Evolutionary conservation across 2,329 filamentous ascomycete species (phyloP), one percentile per base, ranked within the genome.

Genomic region (Sclerotinia trifoliorum): DNA sequence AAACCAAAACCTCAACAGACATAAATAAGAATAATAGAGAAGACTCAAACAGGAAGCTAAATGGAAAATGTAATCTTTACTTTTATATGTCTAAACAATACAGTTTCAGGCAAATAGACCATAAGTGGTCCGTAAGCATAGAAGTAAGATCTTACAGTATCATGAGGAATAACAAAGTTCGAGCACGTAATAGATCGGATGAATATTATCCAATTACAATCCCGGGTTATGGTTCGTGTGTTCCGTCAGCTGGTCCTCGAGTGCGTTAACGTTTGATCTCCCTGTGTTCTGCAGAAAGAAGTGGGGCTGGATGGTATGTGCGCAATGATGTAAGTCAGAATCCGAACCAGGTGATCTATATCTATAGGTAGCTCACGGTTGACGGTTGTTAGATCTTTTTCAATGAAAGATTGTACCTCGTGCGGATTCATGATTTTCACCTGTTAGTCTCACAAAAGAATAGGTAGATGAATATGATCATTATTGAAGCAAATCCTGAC

Each of bases 161-260:
- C 42, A 29, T 60, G 57, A 61, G 57, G 57, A 10, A 48, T n/a
- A 32, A 61, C 44, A 32, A 61, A 48, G 57, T 48, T 46, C 15
- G 8, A 62, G 60, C 60, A 62, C 60, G 60, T 62, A 62, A 62
- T 62, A 51, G 44, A 62, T 62, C 46, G 46, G 46, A 39, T 51
- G 60, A 26, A 10, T 1, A 19, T 46, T 62, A 11, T 24, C 60
- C 60, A 62, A 62, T 51, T 6, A 62, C 19, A 11, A 39, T 35
- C 46, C 60, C 26, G 35, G 44, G 46, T 39, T 15, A 24, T 51
- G 15, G 39, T 49, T 62, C 19, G 44, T 62, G 44, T 46, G 35
- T 35, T 29, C 5, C 44, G 35, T 49, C 58, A 35, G 58, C 58
- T 62, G 29, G 39, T 42, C 11, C 3, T 2, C 10, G 35, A 2